phyloP scores from a whole-genome alignment of 2,329 filamentous ascomycete genomes.

The Penicillium occitanis region DNA sequence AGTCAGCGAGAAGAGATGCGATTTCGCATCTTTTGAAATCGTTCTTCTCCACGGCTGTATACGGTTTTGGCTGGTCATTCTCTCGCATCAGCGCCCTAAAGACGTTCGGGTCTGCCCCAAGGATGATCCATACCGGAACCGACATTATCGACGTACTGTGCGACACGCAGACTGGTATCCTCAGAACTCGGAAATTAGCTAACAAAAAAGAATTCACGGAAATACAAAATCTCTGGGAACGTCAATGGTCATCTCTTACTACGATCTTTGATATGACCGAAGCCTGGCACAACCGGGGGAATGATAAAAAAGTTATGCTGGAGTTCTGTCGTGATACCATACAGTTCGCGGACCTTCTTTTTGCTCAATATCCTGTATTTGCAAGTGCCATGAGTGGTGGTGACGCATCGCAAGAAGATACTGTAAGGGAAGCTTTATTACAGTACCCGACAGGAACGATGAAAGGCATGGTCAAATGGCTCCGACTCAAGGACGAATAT shows the following conservation, averaged over 20 bases:
- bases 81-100: conserved; percentile 56
- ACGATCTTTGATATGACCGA: conserved; percentile 82
- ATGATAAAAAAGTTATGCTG: conserved; percentile 77
- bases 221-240: conserved; percentile 77
- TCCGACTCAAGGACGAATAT: conserved; percentile 84
- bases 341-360: conserved; percentile 82
- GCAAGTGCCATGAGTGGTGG: conserved; percentile 64
- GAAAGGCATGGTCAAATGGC: conserved; percentile 76
- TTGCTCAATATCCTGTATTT: conserved; percentile 82
- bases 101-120: conserved; percentile 60
- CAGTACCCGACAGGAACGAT: conserved; percentile 64
- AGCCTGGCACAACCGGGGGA: conserved; percentile 68
- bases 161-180: conserved; percentile 61
- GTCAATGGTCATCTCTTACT: conserved; percentile 77
- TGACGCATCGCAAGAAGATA: conserved; percentile 39
- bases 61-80: conserved; percentile 57
- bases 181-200: conserved; percentile 58
- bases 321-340: conserved; percentile 94
- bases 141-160: conserved; percentile 65
- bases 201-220: conserved; percentile 62
- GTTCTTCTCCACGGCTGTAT: conserved; percentile 58
- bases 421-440: conserved; percentile 57
- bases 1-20: conserved; percentile 62
- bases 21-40: conserved; percentile 60
- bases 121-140: conserved; percentile 60